A percentile compares a stretch with the other conserved stretches of the same genome.
Conservation (phyloP, 495 filamentous ascomycete species). For the Penicillium cinerascens region DNA sequence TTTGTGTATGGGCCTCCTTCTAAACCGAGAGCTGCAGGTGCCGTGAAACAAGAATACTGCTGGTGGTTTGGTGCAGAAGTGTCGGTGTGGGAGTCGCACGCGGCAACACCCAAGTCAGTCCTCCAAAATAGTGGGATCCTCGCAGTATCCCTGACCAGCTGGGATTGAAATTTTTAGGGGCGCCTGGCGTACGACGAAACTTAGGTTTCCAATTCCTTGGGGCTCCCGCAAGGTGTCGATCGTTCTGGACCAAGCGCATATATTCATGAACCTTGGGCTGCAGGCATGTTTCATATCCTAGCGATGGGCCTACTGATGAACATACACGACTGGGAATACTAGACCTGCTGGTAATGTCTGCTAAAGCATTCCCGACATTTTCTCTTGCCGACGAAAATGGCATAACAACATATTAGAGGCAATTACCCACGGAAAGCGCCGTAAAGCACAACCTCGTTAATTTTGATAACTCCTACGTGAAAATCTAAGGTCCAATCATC, state of each 20-base stretch:
- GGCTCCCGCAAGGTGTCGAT: constrained; percentile 1
- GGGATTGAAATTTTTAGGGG: constrained; percentile 4
- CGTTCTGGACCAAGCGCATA: background rate
- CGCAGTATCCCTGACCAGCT: background rate
- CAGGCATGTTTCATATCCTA: background rate
- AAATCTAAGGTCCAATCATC: background rate
- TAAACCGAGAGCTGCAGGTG: background rate
- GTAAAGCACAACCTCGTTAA: background rate
- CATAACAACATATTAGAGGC: background rate
- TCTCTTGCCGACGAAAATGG: background rate
- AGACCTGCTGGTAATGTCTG: background rate
- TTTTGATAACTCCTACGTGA: background rate
- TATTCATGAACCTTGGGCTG: background rate
- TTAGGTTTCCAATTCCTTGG: constrained; percentile 2
- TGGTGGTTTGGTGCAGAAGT: background rate
- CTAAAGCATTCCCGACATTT: background rate
- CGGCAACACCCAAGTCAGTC: background rate
- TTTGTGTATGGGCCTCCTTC: background rate
- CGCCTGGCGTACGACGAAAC: background rate
- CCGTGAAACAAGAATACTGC: constrained; percentile 1
- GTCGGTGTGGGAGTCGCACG: background rate
- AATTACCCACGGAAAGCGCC: background rate
- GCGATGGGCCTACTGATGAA: no score
- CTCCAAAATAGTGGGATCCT: background rate
- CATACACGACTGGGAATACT: no score